Conservation (phyloP, 1,284 basidiomycete genomes). For the Naganishia albida region DNA sequence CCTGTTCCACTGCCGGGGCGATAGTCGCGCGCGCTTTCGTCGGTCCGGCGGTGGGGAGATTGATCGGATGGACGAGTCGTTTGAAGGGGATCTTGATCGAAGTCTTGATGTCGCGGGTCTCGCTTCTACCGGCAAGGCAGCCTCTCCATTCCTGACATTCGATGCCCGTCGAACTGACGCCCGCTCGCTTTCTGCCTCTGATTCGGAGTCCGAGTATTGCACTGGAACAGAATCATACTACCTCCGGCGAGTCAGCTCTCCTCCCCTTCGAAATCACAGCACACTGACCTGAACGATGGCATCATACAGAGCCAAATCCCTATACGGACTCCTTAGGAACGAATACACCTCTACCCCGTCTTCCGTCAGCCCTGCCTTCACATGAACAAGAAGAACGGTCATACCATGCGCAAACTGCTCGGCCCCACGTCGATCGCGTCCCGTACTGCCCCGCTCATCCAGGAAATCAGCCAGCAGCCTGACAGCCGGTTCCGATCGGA, state of each 20-base stretch:
- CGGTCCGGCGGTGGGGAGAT: conserved; percentile 33
- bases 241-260: background rate
- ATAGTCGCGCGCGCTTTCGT: conserved; percentile 1
- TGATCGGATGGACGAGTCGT: conserved; percentile 6
- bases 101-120: too few relatives aligned
- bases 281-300: conserved; percentile 69
- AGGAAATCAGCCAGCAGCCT: conserved; percentile 79
- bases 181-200: conserved; percentile 4
- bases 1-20: conserved; percentile 28
- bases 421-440: conserved; percentile 65
- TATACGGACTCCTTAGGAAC: conserved; percentile 79
- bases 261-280: background rate
- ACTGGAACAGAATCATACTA: conserved; percentile 45
- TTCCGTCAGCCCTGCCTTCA: conserved; percentile 27
- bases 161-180: background rate
- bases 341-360: conserved; percentile 71
- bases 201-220: conserved; percentile 11
- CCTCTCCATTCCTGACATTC: background rate
- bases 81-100: too few relatives aligned
- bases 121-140: background rate
- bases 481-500: conserved; percentile 79
- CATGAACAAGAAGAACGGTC: conserved; percentile 36
- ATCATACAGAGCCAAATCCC: conserved; percentile 76
- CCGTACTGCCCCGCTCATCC: conserved; percentile 63
- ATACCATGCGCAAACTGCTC: conserved; percentile 87